Evolutionary conservation across 768 basidiomycete genomes (phyloP).

Genomic region (Termitomyces sp.): DNA sequence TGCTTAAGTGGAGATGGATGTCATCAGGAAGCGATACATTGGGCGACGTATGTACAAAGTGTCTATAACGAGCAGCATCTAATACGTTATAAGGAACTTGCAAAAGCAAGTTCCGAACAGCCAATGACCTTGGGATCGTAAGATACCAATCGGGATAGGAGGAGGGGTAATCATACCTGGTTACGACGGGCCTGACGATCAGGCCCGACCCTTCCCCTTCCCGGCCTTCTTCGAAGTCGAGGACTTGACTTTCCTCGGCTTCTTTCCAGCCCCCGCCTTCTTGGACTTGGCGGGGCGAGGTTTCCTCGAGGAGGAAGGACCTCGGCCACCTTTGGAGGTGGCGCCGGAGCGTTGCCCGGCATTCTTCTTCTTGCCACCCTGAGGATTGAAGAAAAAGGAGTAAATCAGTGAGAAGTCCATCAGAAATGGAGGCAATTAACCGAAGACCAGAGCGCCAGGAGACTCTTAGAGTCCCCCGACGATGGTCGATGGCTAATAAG

Average conservation of each 20-base stretch:
- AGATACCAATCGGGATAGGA: not conserved
- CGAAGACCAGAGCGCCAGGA: not conserved
- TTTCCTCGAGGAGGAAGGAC: no score
- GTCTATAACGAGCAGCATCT: no score
- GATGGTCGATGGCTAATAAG: not conserved
- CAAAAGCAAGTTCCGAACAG: not conserved
- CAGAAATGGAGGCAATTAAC: no score
- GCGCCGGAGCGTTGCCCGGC: no score
- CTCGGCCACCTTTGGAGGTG: no score
- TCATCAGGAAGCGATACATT: not conserved
- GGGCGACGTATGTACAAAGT: not conserved
- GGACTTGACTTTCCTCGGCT: not conserved
- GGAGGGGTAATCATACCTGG: not conserved
- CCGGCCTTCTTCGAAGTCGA: not conserved
- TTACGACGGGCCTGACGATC: not conserved
- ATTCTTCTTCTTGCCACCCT: no score
- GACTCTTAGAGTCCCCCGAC: no score
- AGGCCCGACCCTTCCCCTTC: not conserved
- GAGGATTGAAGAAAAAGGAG: no score
- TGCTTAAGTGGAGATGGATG: not conserved
- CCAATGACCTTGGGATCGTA: not conserved
- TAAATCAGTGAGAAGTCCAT: no score
- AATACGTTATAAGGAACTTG: not conserved
- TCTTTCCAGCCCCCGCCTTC: not conserved
- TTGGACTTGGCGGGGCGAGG: not conserved